Base-by-base conservation (phyloP, 2,329 filamentous ascomycete species). In the Xylariaceae sp. region DNA sequence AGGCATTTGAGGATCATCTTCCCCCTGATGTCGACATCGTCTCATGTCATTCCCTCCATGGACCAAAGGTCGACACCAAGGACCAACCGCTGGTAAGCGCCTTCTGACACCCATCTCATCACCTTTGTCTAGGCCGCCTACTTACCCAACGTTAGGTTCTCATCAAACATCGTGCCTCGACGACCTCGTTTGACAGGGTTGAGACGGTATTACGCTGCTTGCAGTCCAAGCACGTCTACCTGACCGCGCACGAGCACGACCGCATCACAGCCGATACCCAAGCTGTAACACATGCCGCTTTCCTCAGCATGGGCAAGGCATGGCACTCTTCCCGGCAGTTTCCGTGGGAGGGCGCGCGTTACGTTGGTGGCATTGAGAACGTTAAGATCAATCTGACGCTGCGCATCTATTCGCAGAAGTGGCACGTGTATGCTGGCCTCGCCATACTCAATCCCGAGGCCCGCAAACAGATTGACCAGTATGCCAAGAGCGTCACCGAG, bases 341-440 rank as follows among this genome's bases (percentile, higher is more conserved):
- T 57, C 93, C 94, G 0, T 98, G 93, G 93, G 91, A 97, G 57
- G 82, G 91, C 35, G 81, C 83, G n/a, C 89, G 93, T 49, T 98
- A 97, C 65, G 81, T 96, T 3, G 93, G 93, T 44, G 94, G 93
- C 39, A 95, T 98, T 57, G 93, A 98, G 66, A 98, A 98, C 64
- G 91, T 97, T 56, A 98, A 98, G 71, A 95, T 97, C 71, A 98
- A 98, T 69, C 83, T 97, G 53, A 97, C 89, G 53, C 73, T 98
- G 52, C 89, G 93, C 55, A 97, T 98, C 68, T 98, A 97, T 71
- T 84, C 85, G 45, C 95, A 96, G 66, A 98, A 97, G 66, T 98
- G 94, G 94, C 94, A 98, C 70, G 93, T 98, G 43, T 98, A 98
- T 64, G 93, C 93, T 16, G 93, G 93, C 0, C 83, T 98, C 8